A percentile compares a stretch with the other conserved stretches of the same genome.
phyloP scores from a whole-genome alignment of 495 filamentous ascomycete species.

The Chaetomium fimeti region DNA sequence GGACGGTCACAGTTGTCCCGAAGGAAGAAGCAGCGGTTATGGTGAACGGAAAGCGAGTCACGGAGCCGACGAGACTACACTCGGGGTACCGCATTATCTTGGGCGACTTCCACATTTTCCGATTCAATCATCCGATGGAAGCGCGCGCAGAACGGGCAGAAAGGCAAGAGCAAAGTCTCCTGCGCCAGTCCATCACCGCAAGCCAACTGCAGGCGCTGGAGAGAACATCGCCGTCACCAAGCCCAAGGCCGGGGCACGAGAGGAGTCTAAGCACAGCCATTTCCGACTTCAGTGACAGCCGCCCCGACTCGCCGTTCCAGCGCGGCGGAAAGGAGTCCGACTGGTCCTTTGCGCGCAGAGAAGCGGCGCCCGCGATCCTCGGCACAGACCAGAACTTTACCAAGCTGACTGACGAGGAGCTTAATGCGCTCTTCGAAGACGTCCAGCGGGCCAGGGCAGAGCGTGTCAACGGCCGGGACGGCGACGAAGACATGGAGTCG shows the following conservation, averaged over 20 bases:
- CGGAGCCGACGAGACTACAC: constrained; percentile 76
- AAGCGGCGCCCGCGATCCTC: constrained; percentile 85
- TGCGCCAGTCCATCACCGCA: constrained; percentile 84
- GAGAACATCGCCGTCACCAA: constrained; percentile 50
- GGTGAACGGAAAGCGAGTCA: constrained; percentile 90
- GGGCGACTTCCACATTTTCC: constrained; percentile 98
- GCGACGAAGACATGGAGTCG: constrained; percentile 87
- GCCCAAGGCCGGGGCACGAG: constrained; percentile 70
- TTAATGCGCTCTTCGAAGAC: constrained; percentile 93
- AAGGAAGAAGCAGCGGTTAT: constrained; percentile 90
- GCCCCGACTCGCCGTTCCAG: constrained; percentile 70
- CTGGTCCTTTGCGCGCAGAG: constrained; percentile 91
- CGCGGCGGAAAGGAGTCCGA: constrained; percentile 79
- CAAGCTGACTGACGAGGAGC: constrained; percentile 85
- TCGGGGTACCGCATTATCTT: constrained; percentile 95
- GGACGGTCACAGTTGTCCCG: constrained; percentile 83
- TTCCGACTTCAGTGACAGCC: constrained; percentile 63
- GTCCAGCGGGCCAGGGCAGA: constrained; percentile 83
- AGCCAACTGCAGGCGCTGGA: constrained; percentile 64
- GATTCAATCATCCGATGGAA: constrained; percentile 97
- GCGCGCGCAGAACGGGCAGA: constrained; percentile 90
- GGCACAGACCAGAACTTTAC: constrained; percentile 91
- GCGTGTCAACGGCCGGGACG: constrained; percentile 70
- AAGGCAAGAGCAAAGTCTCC: constrained; percentile 58
- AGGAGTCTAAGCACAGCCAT: constrained; percentile 71